Evolutionary conservation across 345 rosid species (phyloP), one percentile per base, ranked within the genome.

Genomic region (Acer campestre): DNA sequence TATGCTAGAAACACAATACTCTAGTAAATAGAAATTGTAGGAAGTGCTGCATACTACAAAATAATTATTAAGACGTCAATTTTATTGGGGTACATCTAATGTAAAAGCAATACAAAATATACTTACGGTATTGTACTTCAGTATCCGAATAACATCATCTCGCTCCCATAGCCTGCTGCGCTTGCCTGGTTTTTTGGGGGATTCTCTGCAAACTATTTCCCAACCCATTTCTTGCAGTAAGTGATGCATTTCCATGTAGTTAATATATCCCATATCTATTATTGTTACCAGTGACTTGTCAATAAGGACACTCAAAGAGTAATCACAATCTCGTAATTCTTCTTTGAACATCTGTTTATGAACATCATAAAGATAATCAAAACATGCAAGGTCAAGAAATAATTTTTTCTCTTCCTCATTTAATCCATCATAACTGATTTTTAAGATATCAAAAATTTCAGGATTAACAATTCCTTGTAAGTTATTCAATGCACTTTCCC

Each of bases 311-410:
- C 10, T 38, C 1, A 81, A 40, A 14, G 42, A 42, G 27, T 12
- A 68, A 42, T 68, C 71, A 31, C 75, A 18, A 6, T 73, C 79
- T 2, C 83, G 80, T 22, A 83, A 0, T 42, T 42, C 46, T 1
- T 0, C 1, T 74, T 53, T 66, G 49, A 46, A 22, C 76, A 0
- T 31, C 4, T 25, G 0, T 25, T 25, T 25, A 0, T 5, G 0
- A 31, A 1, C 16, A 79, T 22, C 10, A 10, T 74, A 78, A 12
- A 22, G 64, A 0, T 58, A 46, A 20, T 71, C 82, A 79, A 84
- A 84, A 67, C 86, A 82, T 27, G 88, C 88, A 77, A 87, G 79
- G 59, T 87, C 88, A 25, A 83, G 84, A 70, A 87, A 87, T 23
- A 87, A 25, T 9, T 61, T 44, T 72, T 83, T 81, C 79, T 82